Evolutionary conservation across 345 rosid species (phyloP).

Genomic region (Pugionium cornutum): DNA sequence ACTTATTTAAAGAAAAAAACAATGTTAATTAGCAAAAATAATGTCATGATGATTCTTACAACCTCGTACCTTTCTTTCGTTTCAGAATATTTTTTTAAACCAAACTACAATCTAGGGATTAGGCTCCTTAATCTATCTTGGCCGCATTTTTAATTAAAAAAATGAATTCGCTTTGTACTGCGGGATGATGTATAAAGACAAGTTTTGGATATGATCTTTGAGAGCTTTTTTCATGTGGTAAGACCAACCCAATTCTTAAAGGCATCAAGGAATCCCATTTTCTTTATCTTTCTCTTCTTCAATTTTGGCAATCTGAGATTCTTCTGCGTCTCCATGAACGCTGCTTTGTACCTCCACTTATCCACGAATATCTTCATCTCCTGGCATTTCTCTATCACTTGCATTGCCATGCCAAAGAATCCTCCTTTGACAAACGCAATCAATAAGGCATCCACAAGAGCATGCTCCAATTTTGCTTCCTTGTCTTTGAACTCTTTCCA

Average conservation of each 20-base stretch:
- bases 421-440: constrained; percentile 93
- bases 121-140: too few relatives aligned
- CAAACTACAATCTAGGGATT: too few relatives aligned
- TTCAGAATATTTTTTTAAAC: too few relatives aligned
- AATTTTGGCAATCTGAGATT: constrained; percentile 81
- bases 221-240: too few relatives aligned
- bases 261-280: constrained; percentile 88
- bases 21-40: too few relatives aligned
- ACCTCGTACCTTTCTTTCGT: too few relatives aligned
- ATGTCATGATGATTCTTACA: too few relatives aligned
- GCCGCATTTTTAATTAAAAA: too few relatives aligned
- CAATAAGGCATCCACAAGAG: constrained; percentile 79
- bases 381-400: constrained; percentile 86
- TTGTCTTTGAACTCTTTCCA: constrained; percentile 88
- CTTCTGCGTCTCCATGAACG: constrained; percentile 95
- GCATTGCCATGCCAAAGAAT: constrained; percentile 94
- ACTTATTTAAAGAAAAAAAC: too few relatives aligned
- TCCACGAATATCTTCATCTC: constrained; percentile 90
- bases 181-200: too few relatives aligned
- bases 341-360: constrained; percentile 96
- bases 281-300: constrained; percentile 78
- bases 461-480: constrained; percentile 59
- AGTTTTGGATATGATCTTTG: too few relatives aligned
- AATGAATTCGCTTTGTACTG: too few relatives aligned
- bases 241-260: constrained; percentile 99